Evolutionary conservation across 257 asterid genomes (phyloP).

Genomic region (Buddleja alternifolia): DNA sequence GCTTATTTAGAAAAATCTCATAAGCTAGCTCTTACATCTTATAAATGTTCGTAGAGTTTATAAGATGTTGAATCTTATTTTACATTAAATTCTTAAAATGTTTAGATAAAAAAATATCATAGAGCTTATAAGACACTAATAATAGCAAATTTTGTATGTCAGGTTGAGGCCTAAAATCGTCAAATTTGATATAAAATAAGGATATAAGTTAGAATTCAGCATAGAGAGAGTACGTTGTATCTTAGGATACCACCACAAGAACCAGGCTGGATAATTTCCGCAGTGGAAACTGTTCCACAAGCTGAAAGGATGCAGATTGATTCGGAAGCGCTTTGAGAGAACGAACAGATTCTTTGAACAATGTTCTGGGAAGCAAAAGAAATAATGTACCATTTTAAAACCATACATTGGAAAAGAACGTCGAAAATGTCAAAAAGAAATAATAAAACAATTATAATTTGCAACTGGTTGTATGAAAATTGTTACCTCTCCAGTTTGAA

Average conservation of each 20-base stretch:
- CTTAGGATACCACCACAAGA: slow-evolving; percentile 23
- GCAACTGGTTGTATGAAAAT: background rate
- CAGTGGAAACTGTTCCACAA: slow-evolving; percentile 31
- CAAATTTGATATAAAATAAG: background rate
- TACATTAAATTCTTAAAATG: no score
- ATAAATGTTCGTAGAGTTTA: no score
- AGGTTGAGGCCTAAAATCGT: no score
- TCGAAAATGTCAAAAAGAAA: background rate
- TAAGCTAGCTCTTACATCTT: no score
- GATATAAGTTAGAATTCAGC: background rate
- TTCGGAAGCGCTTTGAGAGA: slow-evolving; percentile 31
- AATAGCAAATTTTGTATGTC: no score
- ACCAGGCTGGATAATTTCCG: slow-evolving; percentile 29
- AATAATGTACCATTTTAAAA: background rate
- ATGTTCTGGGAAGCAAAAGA: slow-evolving; percentile 30
- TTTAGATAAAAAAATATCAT: no score
- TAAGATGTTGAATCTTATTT: no score
- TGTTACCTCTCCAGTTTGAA: slow-evolving; percentile 42
- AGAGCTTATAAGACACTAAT: no score
- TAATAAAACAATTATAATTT: background rate
- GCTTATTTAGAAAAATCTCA: no score
- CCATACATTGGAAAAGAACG: background rate
- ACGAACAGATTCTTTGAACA: slow-evolving; percentile 32
- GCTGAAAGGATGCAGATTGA: slow-evolving; percentile 43
- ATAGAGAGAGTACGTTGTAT: slow-evolving; percentile 33